These are phyloP conservation scores for Coemansia sp. DNA, from an alignment of 192 early-diverging fungal species.

Conservation along the genomic window DNA sequence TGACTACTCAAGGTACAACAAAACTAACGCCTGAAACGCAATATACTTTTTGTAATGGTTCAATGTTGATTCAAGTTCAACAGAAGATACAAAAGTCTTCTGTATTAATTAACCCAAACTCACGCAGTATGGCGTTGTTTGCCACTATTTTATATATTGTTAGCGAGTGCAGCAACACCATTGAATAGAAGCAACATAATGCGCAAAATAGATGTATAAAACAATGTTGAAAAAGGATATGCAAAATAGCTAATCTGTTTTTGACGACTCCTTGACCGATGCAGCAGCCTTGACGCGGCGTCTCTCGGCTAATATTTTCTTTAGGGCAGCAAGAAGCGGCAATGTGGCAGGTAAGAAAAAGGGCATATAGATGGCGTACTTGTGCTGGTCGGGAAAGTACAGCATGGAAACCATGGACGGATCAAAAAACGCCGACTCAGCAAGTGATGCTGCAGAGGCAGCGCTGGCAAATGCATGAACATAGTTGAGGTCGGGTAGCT, in stretches of 20 bases:
- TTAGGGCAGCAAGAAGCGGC: slow-evolving; percentile 63
- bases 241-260: slow-evolving; percentile 2
- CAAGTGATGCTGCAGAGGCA: slow-evolving; percentile 60
- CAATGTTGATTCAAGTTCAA: background rate
- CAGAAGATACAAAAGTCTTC: background rate
- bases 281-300: background rate
- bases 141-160: too few relatives aligned
- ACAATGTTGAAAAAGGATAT: background rate
- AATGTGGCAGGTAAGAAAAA: slow-evolving; percentile 87
- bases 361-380: slow-evolving; percentile 95
- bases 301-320: slow-evolving; percentile 12
- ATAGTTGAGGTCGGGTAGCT: slow-evolving; percentile 13
- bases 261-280: background rate
- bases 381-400: slow-evolving; percentile 98
- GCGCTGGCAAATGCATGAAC: slow-evolving; percentile 60
- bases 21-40: too few relatives aligned
- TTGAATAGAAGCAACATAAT: too few relatives aligned
- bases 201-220: background rate
- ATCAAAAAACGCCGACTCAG: slow-evolving; percentile 95
- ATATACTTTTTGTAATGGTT: too few relatives aligned
- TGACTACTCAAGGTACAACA: too few relatives aligned
- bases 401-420: slow-evolving; percentile 96
- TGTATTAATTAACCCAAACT: background rate
- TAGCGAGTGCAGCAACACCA: too few relatives aligned
- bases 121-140: too few relatives aligned